These are phyloP conservation scores for Quercus phellos DNA, from an alignment of 331 rosid species.

Conservation along the genomic window DNA sequence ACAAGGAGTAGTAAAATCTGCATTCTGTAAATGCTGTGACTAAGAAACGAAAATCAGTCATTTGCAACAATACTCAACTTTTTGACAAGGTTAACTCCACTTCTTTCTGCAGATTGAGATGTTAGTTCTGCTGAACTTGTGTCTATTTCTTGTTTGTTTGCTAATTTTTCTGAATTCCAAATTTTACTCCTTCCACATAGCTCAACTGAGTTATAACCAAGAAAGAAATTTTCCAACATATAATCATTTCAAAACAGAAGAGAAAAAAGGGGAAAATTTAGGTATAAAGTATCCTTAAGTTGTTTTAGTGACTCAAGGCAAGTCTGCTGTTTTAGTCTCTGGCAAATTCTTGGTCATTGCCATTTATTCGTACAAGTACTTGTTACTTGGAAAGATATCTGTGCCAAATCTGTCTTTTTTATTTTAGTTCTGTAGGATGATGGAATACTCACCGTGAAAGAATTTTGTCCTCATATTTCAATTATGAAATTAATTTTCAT, in stretches of 20 bases:
- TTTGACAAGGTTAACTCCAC: too few relatives aligned
- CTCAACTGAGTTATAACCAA: not conserved
- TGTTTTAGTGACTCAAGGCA: not conserved
- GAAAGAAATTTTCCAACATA: not conserved
- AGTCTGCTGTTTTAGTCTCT: not conserved
- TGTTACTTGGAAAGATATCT: not conserved
- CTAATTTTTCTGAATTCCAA: not conserved
- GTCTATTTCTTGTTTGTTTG: not conserved
- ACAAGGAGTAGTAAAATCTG: too few relatives aligned
- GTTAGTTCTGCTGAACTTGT: not conserved
- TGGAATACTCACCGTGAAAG: not conserved
- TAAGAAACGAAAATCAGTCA: too few relatives aligned
- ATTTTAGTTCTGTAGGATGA: not conserved
- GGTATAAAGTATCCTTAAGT: not conserved
- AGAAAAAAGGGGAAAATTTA: not conserved
- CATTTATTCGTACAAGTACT: not conserved
- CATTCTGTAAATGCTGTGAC: too few relatives aligned
- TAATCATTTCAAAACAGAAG: not conserved
- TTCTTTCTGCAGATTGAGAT: not conserved
- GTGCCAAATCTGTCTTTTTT: not conserved
- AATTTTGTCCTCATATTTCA: conserved; percentile 1
- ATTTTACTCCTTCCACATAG: not conserved
- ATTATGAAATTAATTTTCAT: not conserved
- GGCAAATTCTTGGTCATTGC: not conserved
- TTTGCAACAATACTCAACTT: too few relatives aligned